Evolutionary conservation across 768 basidiomycete genomes (phyloP), one percentile per base, ranked within the genome.

Genomic region (Calocybe indica): DNA sequence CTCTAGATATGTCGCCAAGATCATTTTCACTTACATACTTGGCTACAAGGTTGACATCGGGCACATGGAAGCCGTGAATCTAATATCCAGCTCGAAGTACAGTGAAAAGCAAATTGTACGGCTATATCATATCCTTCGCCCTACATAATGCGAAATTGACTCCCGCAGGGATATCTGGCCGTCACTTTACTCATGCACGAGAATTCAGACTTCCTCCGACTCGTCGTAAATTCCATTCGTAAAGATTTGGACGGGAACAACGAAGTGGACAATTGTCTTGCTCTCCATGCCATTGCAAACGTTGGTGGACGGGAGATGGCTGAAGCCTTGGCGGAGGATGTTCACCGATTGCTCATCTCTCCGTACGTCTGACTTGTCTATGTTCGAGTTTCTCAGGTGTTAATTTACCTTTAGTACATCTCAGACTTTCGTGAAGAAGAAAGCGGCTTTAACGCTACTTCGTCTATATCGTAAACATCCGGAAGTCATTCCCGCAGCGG

Each of bases 1-100:
- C 45, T 7, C 38, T 50, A 90, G 89, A 82, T 98, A 96, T 76
- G 91, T 98, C 37, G 90, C 93, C 49, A 98, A 99, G 73, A 94
- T 99, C 58, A 88, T 98, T 51, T 99, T 98, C 73, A 97, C 96
- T 5, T 98, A 97, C 61, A 99, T 99, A 58, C 74, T 99, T 50
- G 96, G 96, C 37, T 99, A 99, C 74, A 95, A 96, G 68, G 93
- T 98, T 56, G 96, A 99, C 62, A 82, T 98, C 14, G 96, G 96
- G 11, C 96, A 98, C 65, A 96, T 98, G 94, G 94, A 98, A 61
- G 95, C 96, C 22, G 92, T 98, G 55, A 98, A 99, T 65, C 78
- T 99, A 54, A 97, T 99, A 55, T 89, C 94, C 28, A 92, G 90
- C 59, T 67, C 80, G 31, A 98, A 97, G 59, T 99, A 99, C 62